Conservation (phyloP, 2,329 filamentous ascomycete genomes). For the Trichoderma polysporum region DNA sequence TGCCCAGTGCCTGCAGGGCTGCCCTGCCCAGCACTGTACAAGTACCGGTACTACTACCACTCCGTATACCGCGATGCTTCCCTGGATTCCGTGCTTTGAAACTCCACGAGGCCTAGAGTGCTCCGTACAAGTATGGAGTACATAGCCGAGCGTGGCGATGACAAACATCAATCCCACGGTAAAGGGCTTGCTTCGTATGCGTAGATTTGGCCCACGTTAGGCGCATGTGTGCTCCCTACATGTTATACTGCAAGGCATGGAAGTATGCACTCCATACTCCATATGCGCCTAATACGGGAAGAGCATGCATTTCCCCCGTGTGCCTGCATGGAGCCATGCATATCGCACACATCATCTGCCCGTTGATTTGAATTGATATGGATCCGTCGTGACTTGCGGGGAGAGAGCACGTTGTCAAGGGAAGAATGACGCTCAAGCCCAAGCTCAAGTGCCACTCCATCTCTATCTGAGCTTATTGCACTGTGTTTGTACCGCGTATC, state of each 20-base stretch:
- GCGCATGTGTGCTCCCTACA: constrained; percentile 1
- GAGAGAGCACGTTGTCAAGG: neutral
- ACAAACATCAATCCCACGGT: neutral
- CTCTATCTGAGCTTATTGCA: neutral
- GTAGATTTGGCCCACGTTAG: neutral
- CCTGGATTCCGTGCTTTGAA: neutral
- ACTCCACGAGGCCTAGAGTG: neutral
- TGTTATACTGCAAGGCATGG: neutral
- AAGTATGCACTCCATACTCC: neutral
- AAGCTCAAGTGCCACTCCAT: too few species aligned
- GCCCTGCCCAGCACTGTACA: neutral
- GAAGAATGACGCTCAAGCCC: neutral
- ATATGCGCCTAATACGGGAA: neutral
- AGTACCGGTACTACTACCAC: too few species aligned
- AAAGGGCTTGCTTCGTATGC: neutral
- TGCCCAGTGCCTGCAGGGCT: neutral
- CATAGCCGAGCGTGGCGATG: neutral
- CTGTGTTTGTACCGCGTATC: neutral
- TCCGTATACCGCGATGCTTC: too few species aligned
- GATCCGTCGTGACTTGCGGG: neutral
- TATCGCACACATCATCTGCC: neutral
- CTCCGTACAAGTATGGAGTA: neutral
- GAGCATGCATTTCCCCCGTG: constrained; percentile 15
- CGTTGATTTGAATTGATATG: neutral
- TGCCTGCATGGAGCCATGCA: constrained; percentile 18